These are phyloP conservation scores for Acorus gramineus DNA, from an alignment of 106 monocot species.

Conservation along the genomic window DNA sequence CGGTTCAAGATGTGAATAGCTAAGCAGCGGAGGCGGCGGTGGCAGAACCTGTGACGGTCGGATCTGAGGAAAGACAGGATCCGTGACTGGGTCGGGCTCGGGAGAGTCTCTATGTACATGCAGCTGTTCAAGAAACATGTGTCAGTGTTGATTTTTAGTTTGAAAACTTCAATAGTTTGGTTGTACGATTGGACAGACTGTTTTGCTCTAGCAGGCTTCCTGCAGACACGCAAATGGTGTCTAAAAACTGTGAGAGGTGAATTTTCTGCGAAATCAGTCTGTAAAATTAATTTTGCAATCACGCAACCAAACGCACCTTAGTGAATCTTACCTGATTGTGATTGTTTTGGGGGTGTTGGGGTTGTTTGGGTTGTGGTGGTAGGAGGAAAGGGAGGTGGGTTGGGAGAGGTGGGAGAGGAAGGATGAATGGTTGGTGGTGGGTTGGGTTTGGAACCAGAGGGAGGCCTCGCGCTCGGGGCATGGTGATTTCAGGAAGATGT, in stretches of 20 bases:
- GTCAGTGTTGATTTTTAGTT: neutral
- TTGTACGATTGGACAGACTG: no score
- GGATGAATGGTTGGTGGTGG: slow-evolving; percentile 8
- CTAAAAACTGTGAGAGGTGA: no score
- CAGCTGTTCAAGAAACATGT: slow-evolving; percentile 5
- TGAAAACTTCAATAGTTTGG: neutral
- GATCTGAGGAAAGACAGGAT: slow-evolving; percentile 66
- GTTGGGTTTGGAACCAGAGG: slow-evolving; percentile 34
- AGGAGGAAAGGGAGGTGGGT: neutral
- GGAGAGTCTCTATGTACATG: slow-evolving; percentile 57
- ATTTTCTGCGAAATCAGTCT: no score
- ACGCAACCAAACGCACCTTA: no score
- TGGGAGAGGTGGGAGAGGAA: slow-evolving; percentile 47
- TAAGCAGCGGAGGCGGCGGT: slow-evolving; percentile 22
- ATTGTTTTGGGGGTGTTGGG: neutral
- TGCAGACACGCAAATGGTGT: no score
- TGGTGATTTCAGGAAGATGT: slow-evolving; percentile 62
- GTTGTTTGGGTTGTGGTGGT: neutral
- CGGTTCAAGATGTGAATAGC: slow-evolving; percentile 19
- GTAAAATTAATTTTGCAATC: no score
- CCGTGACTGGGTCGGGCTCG: slow-evolving; percentile 49
- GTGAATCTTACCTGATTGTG: no score
- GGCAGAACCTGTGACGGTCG: slow-evolving; percentile 35
- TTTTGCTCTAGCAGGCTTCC: no score
- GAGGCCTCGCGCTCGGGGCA: slow-evolving; percentile 49